Evolutionary conservation across 176 grass and related monocot genomes (phyloP), one percentile per base, ranked within the genome.

Genomic region (Cymbopogon citratus): DNA sequence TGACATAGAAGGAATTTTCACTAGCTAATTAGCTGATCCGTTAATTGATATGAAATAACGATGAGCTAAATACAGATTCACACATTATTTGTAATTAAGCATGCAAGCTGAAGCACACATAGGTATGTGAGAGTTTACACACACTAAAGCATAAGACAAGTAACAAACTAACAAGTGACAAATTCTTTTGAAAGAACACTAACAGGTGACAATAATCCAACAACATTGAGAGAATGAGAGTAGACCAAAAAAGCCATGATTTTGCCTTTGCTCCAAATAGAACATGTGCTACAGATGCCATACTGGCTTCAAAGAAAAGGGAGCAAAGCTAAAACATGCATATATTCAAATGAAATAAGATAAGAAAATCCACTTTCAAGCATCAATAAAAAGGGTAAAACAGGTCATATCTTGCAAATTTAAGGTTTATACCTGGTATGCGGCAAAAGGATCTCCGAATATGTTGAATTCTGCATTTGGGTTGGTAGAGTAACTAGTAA

Each of bases 401-500:
- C 38, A 46, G 10, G 9, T 78, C 25, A 44, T 69, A 7, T 41
- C 23, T 75, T 46, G 8, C 26, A 84, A 51, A 70, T 12, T 18
- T 45, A 66, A 78, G 1, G 21, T 0, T 9, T 67, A 31, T 90
- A 94, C 95, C 92, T 94, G 95, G 78, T 94, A 98, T 64, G 92
- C 95, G 24, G 95, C 90, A 13, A 98, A 98, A 85, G 95, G 95
- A 84, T 98, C 95, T 23, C 46, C 78, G 71, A 98, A 98, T 23
- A 98, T 87, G 74, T 98, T 98, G 87, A 91, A 98, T 41, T 98
- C 95, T 45, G 89, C 94, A 73, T 92, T 88, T 3, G 94, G 91
- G 61, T 97, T 97, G 49, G 86, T 75, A 65, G 48, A 87, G 85
- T 91, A 94, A 26, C 74, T 81, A 67, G 88, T 86, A 74, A 94